These are phyloP conservation scores for Kwoniella europaea DNA, from an alignment of 768 basidiomycete species.

Conservation along the genomic window DNA sequence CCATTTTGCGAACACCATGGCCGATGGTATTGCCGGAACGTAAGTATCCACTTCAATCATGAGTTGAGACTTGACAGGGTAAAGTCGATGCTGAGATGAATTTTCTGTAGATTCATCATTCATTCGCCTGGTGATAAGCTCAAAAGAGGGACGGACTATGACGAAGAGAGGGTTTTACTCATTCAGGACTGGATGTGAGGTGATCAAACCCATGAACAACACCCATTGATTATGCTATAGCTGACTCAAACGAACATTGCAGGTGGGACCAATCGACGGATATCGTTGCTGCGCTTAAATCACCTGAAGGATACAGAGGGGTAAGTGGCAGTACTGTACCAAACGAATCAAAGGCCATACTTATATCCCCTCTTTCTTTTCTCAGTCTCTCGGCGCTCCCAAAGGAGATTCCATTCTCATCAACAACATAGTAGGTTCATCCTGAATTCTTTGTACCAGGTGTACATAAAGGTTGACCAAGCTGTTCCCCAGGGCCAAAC, in stretches of 20 bases:
- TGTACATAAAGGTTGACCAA: neutral
- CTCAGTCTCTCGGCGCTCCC: constrained; percentile 29
- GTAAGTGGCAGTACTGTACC: constrained; percentile 2
- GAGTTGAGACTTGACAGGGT: no score
- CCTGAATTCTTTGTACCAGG: neutral
- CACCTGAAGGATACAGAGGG: constrained; percentile 32
- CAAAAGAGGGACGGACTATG: constrained; percentile 40
- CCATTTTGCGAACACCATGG: constrained; percentile 38
- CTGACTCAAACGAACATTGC: no score
- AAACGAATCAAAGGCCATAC: neutral
- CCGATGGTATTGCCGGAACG: constrained; percentile 43
- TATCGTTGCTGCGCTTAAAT: constrained; percentile 27
- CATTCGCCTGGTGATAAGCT: constrained; percentile 42
- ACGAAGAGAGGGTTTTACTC: constrained; percentile 40
- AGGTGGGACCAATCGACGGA: constrained; percentile 24
- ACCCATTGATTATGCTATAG: neutral
- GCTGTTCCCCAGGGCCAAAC: neutral
- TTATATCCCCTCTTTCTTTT: neutral
- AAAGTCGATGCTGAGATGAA: neutral
- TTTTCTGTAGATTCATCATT: constrained; percentile 26
- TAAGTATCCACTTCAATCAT: constrained; percentile 2
- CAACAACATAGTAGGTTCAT: constrained; percentile 36
- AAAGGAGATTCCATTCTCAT: constrained; percentile 34
- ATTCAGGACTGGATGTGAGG: constrained; percentile 33
- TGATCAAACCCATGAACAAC: neutral